Base-by-base conservation (phyloP, 176 grass and related monocot species). In the Musa troglodytarum region DNA sequence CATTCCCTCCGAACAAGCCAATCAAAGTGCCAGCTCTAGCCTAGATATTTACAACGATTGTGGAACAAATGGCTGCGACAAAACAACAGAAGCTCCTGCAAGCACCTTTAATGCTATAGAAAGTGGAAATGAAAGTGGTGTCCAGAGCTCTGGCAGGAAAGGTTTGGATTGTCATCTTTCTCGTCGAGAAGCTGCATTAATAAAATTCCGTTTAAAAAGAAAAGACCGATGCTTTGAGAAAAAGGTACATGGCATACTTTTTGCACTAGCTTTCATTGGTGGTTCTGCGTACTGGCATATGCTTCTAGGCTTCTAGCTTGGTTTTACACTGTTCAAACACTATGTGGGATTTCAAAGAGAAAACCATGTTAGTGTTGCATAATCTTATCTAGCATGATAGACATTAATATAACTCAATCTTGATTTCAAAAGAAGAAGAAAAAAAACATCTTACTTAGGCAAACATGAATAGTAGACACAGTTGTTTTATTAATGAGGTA, bases 181-280 rank as follows among this genome's bases (percentile, higher is more conserved):
- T 64, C 69, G 22, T 3, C 91, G 91, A 53, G 88, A 99, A 80
- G 96, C 85, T 83, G 91, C 96, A 2, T 86, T 95, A 79, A 78
- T 92, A 29, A 99, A 95, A 82, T 99, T 99, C 50, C 84, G 88
- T 29, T 86, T 94, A 83, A 99, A 99, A 85, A 85, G 96, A 54
- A 99, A 99, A 85, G 96, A 99, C 70, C 86, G 96, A 86, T 99
- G 88, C 78, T 99, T 99, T 1, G 96, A 99, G 68, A 95, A 95
- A 78, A 99, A 95, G 96, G 91, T 95, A 86, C 53, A 1, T 10
- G 21, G 10, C 1, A 9, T 55, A 8, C 43, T 21, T 54, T 8
- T 17, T 70, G 49, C 49, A 22, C 51, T 53, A 13, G 50, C 16
- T 53, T 43, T 54, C 11, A 24, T 23, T 50, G 4, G 2, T 20